Evolutionary conservation across 1,139 yeast genomes (phyloP).

Genomic region (Pichia sp.): DNA sequence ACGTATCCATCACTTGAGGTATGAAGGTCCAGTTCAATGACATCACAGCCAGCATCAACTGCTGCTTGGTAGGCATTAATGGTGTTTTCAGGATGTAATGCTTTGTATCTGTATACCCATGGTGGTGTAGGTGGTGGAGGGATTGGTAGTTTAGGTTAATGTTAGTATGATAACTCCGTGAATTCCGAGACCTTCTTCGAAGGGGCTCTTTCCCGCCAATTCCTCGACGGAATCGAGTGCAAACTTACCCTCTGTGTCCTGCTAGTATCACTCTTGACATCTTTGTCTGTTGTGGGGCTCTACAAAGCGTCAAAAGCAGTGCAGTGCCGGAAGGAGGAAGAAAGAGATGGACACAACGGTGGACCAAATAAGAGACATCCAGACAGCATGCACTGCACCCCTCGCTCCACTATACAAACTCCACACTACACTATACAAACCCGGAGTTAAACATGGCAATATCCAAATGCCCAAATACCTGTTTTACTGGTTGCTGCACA

Average conservation of each 20-base stretch:
- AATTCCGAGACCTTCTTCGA: background rate
- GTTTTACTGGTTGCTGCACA: too few relatives aligned
- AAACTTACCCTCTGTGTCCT: slow-evolving; percentile 32
- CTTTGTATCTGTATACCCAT: slow-evolving; percentile 40
- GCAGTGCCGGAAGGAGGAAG: too few relatives aligned
- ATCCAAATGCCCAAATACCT: too few relatives aligned
- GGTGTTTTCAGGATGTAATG: slow-evolving; percentile 77
- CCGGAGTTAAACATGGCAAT: too few relatives aligned
- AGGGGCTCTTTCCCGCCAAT: background rate
- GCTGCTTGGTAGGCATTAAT: slow-evolving; percentile 71
- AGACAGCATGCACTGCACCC: too few relatives aligned
- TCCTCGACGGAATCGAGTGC: background rate
- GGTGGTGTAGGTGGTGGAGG: too few relatives aligned
- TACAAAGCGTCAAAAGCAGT: too few relatives aligned
- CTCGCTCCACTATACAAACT: too few relatives aligned
- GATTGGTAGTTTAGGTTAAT: too few relatives aligned
- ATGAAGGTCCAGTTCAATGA: slow-evolving; percentile 86
- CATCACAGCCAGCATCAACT: slow-evolving; percentile 62
- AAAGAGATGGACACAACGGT: too few relatives aligned
- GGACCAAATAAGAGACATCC: too few relatives aligned
- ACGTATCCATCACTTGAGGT: slow-evolving; percentile 68
- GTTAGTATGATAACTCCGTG: slow-evolving; percentile 3
- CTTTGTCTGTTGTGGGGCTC: background rate
- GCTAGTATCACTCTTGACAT: slow-evolving; percentile 19
- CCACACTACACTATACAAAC: too few relatives aligned